Evolutionary conservation across 768 basidiomycete species (phyloP).

Genomic region (Lactarius deliciosus): DNA sequence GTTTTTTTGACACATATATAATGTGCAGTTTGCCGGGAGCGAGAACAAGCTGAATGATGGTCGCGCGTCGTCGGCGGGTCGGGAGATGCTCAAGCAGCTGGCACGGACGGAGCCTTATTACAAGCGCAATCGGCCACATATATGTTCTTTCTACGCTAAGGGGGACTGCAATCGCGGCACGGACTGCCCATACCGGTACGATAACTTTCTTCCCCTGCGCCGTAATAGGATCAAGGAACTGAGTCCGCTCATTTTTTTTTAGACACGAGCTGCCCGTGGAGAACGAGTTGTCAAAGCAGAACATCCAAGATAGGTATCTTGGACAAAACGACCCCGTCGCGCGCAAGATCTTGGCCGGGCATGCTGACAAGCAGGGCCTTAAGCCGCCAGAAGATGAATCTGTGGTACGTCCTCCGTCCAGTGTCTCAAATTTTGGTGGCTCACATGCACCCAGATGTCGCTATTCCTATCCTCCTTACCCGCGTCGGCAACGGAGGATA

Average conservation of each 20-base stretch:
- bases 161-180: conserved; percentile 90
- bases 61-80: conserved; percentile 73
- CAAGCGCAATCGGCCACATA: conserved; percentile 90
- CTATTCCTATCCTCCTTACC: conserved; percentile 83
- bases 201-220: not conserved
- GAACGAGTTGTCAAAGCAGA: conserved; percentile 85
- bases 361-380: conserved; percentile 80
- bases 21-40: conserved; percentile 62
- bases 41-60: conserved; percentile 62
- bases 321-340: conserved; percentile 94
- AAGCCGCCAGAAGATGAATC: conserved; percentile 85
- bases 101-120: conserved; percentile 97
- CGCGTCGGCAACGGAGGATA: conserved; percentile 63
- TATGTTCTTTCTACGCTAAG: conserved; percentile 95
- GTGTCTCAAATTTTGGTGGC: conserved; percentile 10
- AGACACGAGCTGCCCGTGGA: conserved; percentile 89
- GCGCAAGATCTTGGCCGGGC: conserved; percentile 76
- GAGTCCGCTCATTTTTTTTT: not conserved
- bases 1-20: not conserved
- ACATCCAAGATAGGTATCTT: conserved; percentile 92
- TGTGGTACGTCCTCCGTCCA: conserved; percentile 57
- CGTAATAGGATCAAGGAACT: not conserved
- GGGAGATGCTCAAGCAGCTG: conserved; percentile 95
- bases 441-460: conserved; percentile 57
- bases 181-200: conserved; percentile 85